A percentile compares a stretch with the other conserved stretches of the same genome.
These are phyloP conservation scores for Epichloe typhina DNA, from an alignment of 2,329 filamentous ascomycete species.

Conservation along the genomic window DNA sequence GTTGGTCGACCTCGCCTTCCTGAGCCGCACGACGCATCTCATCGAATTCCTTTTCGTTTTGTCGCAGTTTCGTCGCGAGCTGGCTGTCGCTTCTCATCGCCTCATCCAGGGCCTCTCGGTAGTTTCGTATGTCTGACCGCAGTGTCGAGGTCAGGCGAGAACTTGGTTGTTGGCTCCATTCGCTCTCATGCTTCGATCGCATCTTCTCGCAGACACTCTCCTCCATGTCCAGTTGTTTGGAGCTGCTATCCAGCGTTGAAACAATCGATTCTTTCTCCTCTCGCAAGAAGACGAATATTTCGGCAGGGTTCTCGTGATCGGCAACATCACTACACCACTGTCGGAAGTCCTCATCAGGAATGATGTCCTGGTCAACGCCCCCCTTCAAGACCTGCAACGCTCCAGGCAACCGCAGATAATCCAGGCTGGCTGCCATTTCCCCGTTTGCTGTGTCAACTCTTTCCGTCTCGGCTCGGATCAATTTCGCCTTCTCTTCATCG, in stretches of 20 bases:
- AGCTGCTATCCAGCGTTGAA: slow-evolving; percentile 60
- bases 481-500: slow-evolving; percentile 95
- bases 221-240: slow-evolving; percentile 88
- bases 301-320: slow-evolving; percentile 65
- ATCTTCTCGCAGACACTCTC: slow-evolving; percentile 98
- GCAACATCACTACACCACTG: slow-evolving; percentile 91
- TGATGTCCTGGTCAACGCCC: slow-evolving; percentile 79
- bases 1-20: slow-evolving; percentile 69
- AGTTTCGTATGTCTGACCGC: slow-evolving; percentile 74
- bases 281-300: slow-evolving; percentile 67
- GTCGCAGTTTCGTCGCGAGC: slow-evolving; percentile 68
- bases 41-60: slow-evolving; percentile 80
- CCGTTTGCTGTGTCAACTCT: slow-evolving; percentile 84
- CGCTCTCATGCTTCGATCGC: slow-evolving; percentile 88
- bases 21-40: slow-evolving; percentile 89
- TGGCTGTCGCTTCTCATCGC: slow-evolving; percentile 77
- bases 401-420: slow-evolving; percentile 81
- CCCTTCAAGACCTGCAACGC: slow-evolving; percentile 87
- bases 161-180: slow-evolving; percentile 97
- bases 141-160: slow-evolving; percentile 78
- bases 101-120: slow-evolving; percentile 79
- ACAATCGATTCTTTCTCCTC: slow-evolving; percentile 66
- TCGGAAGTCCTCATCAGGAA: slow-evolving; percentile 81
- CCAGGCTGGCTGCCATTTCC: slow-evolving; percentile 89
- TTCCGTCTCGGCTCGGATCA: slow-evolving; percentile 87